phyloP scores from a whole-genome alignment of 73 alveolate species.

The Symbiodinium pilosum region DNA sequence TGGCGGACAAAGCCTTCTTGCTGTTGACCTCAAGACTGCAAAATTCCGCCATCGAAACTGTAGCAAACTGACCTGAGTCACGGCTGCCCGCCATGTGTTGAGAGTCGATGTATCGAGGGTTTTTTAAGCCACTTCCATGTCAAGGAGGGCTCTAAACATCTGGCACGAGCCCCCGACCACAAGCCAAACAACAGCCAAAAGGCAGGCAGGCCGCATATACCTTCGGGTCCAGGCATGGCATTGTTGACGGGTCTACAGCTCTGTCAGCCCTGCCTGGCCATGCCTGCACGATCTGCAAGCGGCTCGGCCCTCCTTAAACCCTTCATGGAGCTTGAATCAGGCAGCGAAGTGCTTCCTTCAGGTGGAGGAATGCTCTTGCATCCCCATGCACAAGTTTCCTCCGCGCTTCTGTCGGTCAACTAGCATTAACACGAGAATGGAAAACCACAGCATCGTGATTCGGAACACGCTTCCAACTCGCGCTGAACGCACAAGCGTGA shows the following conservation, averaged over 20 bases:
- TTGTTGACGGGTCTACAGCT: neutral
- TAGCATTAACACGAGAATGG: too few relatives aligned
- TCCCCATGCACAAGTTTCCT: too few relatives aligned
- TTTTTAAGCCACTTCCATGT: neutral
- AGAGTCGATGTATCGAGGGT: too few relatives aligned
- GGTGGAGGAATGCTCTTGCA: too few relatives aligned
- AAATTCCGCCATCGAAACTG: neutral
- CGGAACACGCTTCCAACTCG: too few relatives aligned
- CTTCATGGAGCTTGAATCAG: neutral
- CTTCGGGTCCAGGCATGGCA: neutral
- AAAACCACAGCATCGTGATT: too few relatives aligned
- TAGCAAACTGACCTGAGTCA: neutral
- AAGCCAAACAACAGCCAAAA: neutral
- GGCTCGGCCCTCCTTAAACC: neutral
- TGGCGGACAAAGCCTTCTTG: neutral
- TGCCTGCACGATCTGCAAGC: neutral
- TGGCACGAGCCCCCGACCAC: too few relatives aligned
- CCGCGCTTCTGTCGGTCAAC: too few relatives aligned
- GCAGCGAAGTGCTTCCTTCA: too few relatives aligned
- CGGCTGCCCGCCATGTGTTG: neutral
- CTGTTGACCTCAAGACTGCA: neutral
- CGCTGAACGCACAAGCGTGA: too few relatives aligned
- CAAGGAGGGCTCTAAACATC: too few relatives aligned
- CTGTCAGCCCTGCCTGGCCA: conserved; percentile 20
- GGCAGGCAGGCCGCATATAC: neutral